These are phyloP conservation scores for Arabis hirsuta DNA, from an alignment of 345 rosid genomes.

Conservation along the genomic window DNA sequence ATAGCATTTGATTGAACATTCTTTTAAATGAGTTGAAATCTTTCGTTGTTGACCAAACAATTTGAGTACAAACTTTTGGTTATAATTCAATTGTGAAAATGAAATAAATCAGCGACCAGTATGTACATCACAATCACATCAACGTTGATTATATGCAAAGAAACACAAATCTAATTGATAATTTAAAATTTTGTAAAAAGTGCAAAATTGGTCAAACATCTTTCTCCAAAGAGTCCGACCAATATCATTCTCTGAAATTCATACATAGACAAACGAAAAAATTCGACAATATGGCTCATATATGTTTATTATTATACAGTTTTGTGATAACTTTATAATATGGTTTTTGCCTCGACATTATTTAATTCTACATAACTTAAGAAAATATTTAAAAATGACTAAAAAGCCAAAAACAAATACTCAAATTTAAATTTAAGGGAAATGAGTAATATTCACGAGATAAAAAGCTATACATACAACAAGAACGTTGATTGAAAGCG, in stretches of 20 bases:
- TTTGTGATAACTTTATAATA: too few relatives aligned
- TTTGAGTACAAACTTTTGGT: background rate
- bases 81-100: constrained; percentile 13
- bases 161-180: background rate
- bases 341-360: too few relatives aligned
- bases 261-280: background rate
- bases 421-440: too few relatives aligned
- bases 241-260: background rate
- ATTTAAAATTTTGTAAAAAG: background rate
- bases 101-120: constrained; percentile 13
- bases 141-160: constrained; percentile 29
- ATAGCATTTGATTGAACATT: constrained; percentile 1
- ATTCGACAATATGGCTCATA: background rate
- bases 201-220: constrained; percentile 11
- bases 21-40: background rate
- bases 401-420: too few relatives aligned
- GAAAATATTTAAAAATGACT: too few relatives aligned
- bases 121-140: constrained; percentile 27
- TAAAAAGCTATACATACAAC: too few relatives aligned
- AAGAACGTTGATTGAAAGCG: too few relatives aligned
- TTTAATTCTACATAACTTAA: too few relatives aligned
- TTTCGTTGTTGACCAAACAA: constrained; percentile 9
- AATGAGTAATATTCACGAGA: too few relatives aligned
- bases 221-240: background rate
- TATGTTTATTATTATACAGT: background rate